Conservation (phyloP, 73 alveolate species). For the Symbiodinium pilosum region DNA sequence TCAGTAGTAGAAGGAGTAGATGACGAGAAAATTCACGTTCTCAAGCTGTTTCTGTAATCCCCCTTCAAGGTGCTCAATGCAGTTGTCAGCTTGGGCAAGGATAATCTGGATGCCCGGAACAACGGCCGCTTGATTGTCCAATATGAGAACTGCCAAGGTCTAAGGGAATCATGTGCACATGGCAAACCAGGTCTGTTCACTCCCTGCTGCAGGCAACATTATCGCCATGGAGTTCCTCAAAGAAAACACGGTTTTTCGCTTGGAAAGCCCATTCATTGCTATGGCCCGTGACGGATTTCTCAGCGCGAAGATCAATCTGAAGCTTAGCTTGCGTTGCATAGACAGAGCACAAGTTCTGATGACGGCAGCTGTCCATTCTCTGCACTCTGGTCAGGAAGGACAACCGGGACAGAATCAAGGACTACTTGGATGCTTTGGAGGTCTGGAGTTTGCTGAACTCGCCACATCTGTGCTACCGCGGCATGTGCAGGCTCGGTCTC, state of each 20-base stretch:
- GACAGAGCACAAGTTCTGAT: neutral
- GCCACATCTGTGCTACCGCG: too few relatives aligned
- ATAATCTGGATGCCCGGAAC: constrained; percentile 32
- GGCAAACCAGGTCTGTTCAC: neutral
- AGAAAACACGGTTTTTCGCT: constrained; percentile 43
- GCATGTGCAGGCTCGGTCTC: constrained; percentile 9
- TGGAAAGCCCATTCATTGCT: constrained; percentile 65
- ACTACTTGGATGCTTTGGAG: constrained; percentile 53
- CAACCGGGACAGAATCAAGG: constrained; percentile 77
- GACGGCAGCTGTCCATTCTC: neutral
- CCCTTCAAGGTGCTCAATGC: constrained; percentile 43
- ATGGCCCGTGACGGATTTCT: constrained; percentile 71
- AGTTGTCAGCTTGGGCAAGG: constrained; percentile 34
- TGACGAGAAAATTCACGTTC: too few relatives aligned
- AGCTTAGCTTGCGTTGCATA: neutral
- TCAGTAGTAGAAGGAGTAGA: too few relatives aligned
- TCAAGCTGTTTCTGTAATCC: too few relatives aligned
- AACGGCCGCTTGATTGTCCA: constrained; percentile 11
- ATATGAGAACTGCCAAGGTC: too few relatives aligned
- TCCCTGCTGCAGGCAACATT: constrained; percentile 25
- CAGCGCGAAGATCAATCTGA: constrained; percentile 69
- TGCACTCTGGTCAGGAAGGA: constrained; percentile 21
- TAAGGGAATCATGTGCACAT: neutral
- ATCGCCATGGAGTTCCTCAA: constrained; percentile 74
- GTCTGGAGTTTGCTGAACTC: neutral